A percentile compares a stretch with the other conserved stretches of the same genome.
These are phyloP conservation scores for Aegle marmelos DNA, from an alignment of 345 rosid species.

Conservation along the genomic window DNA sequence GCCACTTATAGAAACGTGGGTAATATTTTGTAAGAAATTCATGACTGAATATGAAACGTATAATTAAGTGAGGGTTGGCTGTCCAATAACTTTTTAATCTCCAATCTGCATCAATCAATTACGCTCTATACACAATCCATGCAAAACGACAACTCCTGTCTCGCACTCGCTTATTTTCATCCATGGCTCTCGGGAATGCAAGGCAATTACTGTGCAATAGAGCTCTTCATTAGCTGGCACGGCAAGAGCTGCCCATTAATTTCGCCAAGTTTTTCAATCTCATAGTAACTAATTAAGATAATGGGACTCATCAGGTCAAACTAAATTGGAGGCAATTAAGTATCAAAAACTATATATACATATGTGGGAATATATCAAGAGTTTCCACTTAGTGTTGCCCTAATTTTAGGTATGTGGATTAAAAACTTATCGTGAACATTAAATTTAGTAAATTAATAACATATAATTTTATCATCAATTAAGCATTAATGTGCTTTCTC, in stretches of 20 bases:
- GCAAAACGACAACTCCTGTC: conserved; percentile 9
- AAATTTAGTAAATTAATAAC: too few species aligned
- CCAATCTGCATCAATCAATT: conserved; percentile 25
- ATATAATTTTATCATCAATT: too few species aligned
- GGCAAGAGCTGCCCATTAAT: background rate
- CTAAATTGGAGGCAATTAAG: background rate
- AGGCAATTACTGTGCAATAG: conserved; percentile 23
- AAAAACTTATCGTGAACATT: too few species aligned
- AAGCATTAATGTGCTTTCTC: too few species aligned
- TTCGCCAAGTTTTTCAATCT: background rate
- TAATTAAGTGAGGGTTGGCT: background rate
- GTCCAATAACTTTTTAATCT: conserved; percentile 13
- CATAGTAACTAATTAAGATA: background rate
- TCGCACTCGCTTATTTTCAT: background rate
- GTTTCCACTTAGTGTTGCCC: too few species aligned
- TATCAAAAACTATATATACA: too few species aligned
- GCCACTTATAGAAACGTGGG: conserved; percentile 2
- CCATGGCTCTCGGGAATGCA: conserved; percentile 30
- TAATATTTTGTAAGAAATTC: conserved; percentile 5
- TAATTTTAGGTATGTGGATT: too few species aligned
- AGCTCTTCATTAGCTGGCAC: conserved; percentile 30
- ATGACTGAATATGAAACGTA: background rate
- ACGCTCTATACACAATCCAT: background rate
- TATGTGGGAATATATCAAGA: too few species aligned
- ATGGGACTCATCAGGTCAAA: background rate